These are phyloP conservation scores for Avicennia marina DNA, from an alignment of 257 asterid species.

Conservation along the genomic window DNA sequence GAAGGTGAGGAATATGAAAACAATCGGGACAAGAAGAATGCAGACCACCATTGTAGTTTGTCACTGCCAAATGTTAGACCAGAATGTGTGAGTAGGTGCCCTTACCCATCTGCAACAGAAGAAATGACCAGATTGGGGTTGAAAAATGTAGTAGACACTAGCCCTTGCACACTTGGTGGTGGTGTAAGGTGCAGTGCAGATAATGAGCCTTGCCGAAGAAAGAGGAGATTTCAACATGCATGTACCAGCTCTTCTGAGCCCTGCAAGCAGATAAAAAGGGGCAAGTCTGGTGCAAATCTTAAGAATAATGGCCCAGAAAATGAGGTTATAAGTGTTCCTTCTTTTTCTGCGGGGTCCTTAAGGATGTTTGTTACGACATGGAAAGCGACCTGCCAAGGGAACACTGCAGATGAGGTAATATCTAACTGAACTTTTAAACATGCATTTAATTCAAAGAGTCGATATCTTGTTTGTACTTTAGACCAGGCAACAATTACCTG, in stretches of 20 bases:
- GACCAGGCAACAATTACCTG: too few species aligned
- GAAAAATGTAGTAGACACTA: slow-evolving; percentile 40
- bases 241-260: slow-evolving; percentile 31
- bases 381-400: slow-evolving; percentile 67
- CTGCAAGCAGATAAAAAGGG: slow-evolving; percentile 40
- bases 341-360: slow-evolving; percentile 45
- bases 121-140: slow-evolving; percentile 72
- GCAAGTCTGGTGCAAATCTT: slow-evolving; percentile 19
- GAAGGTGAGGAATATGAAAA: slow-evolving; percentile 35
- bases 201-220: slow-evolving; percentile 35
- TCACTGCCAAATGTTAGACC: slow-evolving; percentile 32
- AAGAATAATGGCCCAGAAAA: slow-evolving; percentile 19
- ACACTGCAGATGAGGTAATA: slow-evolving; percentile 60
- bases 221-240: slow-evolving; percentile 43
- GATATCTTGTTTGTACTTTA: too few species aligned
- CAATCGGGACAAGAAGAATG: slow-evolving; percentile 25
- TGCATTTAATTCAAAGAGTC: too few species aligned
- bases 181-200: slow-evolving; percentile 25
- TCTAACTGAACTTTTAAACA: too few species aligned
- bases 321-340: slow-evolving; percentile 23
- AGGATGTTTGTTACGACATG: slow-evolving; percentile 63
- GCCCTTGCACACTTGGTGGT: slow-evolving; percentile 22
- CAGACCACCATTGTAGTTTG: slow-evolving; percentile 20
- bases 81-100: slow-evolving; percentile 74
- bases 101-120: slow-evolving; percentile 93